phyloP scores from a whole-genome alignment of 495 filamentous ascomycete species.

The Podospora anserina region DNA sequence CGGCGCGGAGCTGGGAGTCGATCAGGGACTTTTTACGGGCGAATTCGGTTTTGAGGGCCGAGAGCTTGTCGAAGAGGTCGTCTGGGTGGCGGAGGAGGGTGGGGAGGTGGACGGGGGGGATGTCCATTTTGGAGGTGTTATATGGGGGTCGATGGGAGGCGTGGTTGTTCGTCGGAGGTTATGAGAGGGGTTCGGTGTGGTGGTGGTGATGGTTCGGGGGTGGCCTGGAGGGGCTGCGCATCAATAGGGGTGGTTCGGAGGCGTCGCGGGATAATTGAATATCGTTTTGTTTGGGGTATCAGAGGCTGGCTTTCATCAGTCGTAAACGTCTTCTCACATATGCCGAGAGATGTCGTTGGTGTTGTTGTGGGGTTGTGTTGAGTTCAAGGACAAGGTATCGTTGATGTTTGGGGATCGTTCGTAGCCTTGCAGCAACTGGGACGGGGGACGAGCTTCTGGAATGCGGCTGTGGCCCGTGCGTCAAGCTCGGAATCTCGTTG shows the following conservation, averaged over 20 bases:
- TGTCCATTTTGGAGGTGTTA: constrained; percentile 43
- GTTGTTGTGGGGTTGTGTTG: not conserved
- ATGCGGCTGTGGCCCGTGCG: not conserved
- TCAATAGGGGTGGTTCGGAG: not conserved
- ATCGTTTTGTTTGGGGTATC: not conserved
- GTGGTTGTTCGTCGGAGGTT: constrained; percentile 6
- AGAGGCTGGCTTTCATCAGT: not conserved
- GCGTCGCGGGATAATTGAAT: too few relatives aligned
- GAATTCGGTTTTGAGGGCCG: constrained; percentile 86
- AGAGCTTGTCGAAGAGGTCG: constrained; percentile 88
- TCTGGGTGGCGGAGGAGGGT: constrained; percentile 70
- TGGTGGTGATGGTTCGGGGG: not conserved
- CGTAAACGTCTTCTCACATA: not conserved
- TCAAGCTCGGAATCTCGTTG: not conserved
- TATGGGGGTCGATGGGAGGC: not conserved
- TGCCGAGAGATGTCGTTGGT: not conserved
- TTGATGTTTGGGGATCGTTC: not conserved
- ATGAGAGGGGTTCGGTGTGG: not conserved
- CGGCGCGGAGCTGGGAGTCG: constrained; percentile 82
- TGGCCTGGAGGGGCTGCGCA: not conserved
- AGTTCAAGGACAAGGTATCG: not conserved
- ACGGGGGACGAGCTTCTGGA: not conserved
- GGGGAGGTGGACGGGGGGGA: constrained; percentile 63
- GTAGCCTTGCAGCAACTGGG: not conserved
- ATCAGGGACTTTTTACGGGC: constrained; percentile 87